Evolutionary conservation across 441 rosid genomes (phyloP).

Genomic region (Populus tomentosa): DNA sequence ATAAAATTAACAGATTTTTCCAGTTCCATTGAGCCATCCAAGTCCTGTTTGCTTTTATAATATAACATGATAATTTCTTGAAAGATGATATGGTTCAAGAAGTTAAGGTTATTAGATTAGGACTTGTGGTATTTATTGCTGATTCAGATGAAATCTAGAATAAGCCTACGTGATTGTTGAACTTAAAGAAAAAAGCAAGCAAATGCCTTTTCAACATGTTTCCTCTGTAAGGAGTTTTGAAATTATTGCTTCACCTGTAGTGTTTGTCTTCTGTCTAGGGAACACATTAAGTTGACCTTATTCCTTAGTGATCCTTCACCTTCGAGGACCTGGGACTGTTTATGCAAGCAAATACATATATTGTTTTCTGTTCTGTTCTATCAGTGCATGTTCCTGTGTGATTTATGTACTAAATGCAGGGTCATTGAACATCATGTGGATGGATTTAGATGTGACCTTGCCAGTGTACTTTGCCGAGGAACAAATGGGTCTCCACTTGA

Average conservation of each 20-base stretch:
- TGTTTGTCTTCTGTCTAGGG: conserved; percentile 50
- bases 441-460: conserved; percentile 96
- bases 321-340: no score
- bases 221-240: not conserved
- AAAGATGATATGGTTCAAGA: no score
- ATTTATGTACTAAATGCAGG: conserved; percentile 36
- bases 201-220: not conserved
- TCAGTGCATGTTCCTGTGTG: not conserved
- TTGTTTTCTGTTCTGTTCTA: not conserved
- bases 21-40: no score
- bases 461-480: conserved; percentile 92
- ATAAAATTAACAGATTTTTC: no score
- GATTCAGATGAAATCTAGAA: conserved; percentile 3
- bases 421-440: conserved; percentile 83
- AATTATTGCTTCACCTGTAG: conserved; percentile 10
- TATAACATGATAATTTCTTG: no score
- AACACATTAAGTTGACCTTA: conserved; percentile 87
- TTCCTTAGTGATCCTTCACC: conserved; percentile 46
- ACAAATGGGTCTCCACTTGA: conserved; percentile 82
- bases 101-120: not conserved
- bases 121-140: not conserved
- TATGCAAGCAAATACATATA: no score
- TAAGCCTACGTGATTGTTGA: conserved; percentile 6
- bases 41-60: no score
- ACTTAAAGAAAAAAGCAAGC: not conserved